These are phyloP conservation scores for Pseudopyrenochaeta lycopersici DNA, from an alignment of 2,329 filamentous ascomycete species.

Conservation along the genomic window DNA sequence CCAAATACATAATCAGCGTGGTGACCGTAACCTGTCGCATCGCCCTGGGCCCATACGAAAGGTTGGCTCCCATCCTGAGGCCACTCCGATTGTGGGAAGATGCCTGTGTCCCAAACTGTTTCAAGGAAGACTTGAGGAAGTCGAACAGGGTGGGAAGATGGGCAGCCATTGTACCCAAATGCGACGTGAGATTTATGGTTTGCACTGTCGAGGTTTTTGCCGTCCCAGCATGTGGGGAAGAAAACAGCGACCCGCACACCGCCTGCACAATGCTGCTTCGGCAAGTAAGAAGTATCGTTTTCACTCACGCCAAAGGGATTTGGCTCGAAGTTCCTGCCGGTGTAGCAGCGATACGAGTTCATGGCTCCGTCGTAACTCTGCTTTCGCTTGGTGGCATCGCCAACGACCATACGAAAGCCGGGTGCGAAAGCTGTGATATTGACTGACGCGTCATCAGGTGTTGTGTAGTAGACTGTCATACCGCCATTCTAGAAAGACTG, in stretches of 20 bases:
- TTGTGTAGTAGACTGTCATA: slow-evolving; percentile 28
- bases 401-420: slow-evolving; percentile 27
- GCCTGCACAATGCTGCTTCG: background rate
- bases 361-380: slow-evolving; percentile 3
- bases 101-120: slow-evolving; percentile 4
- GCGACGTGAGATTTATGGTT: slow-evolving; percentile 55
- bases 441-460: slow-evolving; percentile 24
- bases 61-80: slow-evolving; percentile 25
- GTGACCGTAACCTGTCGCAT: slow-evolving; percentile 31
- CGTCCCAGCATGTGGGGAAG: slow-evolving; percentile 64
- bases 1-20: slow-evolving; percentile 39
- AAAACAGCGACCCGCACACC: slow-evolving; percentile 40
- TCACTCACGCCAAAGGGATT: slow-evolving; percentile 1
- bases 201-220: slow-evolving; percentile 56
- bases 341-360: slow-evolving; percentile 11
- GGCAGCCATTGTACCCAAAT: slow-evolving; percentile 37
- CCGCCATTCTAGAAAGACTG: slow-evolving; percentile 11
- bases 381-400: slow-evolving; percentile 15
- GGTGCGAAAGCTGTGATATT: slow-evolving; percentile 23
- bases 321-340: background rate
- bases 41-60: slow-evolving; percentile 20
- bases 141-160: slow-evolving; percentile 12
- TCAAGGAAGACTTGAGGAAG: slow-evolving; percentile 8
- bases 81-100: slow-evolving; percentile 26
- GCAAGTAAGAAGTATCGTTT: background rate